Percentiles rank a stretch among this genome's conserved stretches.
Conservation (phyloP, 495 filamentous ascomycete species). For the Penicillium cosmopolitanum region DNA sequence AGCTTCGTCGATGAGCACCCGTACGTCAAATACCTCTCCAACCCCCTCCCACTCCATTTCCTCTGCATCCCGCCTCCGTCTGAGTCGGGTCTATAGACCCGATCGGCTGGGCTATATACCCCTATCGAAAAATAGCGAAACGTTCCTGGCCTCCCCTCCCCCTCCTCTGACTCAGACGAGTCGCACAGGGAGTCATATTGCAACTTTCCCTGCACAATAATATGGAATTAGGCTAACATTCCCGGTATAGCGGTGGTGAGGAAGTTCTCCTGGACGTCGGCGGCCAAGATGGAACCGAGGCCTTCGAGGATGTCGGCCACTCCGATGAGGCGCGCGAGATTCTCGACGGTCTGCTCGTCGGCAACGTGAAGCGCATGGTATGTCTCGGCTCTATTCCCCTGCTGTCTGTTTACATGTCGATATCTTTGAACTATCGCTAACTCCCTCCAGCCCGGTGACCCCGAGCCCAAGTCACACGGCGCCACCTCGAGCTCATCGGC, state of each 20-base stretch:
- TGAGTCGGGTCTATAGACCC: neutral
- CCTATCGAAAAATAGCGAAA: conserved; percentile 10
- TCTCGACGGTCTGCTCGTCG: conserved; percentile 77
- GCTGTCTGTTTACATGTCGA: conserved; percentile 2
- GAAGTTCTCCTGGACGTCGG: conserved; percentile 96
- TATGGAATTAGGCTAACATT: conserved; percentile 11
- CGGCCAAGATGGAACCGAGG: conserved; percentile 96
- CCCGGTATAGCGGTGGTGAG: conserved; percentile 79
- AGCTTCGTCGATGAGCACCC: conserved; percentile 98
- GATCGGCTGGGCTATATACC: neutral
- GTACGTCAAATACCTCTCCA: conserved; percentile 62
- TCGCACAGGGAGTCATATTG: neutral
- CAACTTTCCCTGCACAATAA: neutral
- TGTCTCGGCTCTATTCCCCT: conserved; percentile 25
- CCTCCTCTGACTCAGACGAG: neutral
- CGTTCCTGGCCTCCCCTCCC: conserved; percentile 3
- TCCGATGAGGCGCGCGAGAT: conserved; percentile 98
- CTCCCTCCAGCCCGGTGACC: conserved; percentile 76
- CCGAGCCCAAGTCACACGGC: conserved; percentile 67
- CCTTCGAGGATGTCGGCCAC: conserved; percentile 99
- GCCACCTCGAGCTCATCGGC: conserved; percentile 50
- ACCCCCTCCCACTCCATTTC: neutral
- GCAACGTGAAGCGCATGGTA: conserved; percentile 85
- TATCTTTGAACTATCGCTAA: conserved; percentile 11
- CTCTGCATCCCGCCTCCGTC: neutral